Conservation (phyloP, 1,284 basidiomycete genomes). For the Bjerkandera adusta region DNA sequence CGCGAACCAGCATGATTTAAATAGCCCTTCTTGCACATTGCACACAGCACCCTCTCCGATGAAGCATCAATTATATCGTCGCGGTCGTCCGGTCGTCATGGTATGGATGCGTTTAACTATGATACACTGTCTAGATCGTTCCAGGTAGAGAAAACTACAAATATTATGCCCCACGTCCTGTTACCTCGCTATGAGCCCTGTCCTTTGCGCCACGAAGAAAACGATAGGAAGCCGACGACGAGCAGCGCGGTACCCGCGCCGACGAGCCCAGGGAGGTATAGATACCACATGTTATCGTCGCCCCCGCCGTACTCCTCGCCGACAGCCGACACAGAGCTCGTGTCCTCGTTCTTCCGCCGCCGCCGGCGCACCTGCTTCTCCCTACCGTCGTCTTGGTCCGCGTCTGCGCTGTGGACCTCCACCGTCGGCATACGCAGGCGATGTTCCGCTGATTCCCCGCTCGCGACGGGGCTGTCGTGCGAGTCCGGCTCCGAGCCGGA, state of each 20-base stretch:
- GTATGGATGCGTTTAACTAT: too few species aligned
- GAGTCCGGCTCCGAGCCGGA: slow-evolving; percentile 39
- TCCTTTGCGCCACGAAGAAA: slow-evolving; percentile 70
- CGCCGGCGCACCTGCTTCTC: slow-evolving; percentile 13
- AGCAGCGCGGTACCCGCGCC: slow-evolving; percentile 77
- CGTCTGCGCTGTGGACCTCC: slow-evolving; percentile 27
- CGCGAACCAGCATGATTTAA: too few species aligned
- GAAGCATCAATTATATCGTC: too few species aligned
- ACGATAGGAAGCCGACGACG: slow-evolving; percentile 72
- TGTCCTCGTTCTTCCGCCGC: slow-evolving; percentile 30
- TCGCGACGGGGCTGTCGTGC: slow-evolving; percentile 7
- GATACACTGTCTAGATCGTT: too few species aligned
- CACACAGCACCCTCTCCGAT: too few species aligned
- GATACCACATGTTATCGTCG: slow-evolving; percentile 70
- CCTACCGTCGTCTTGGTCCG: slow-evolving; percentile 19
- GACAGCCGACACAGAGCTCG: background rate
- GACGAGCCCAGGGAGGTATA: slow-evolving; percentile 71
- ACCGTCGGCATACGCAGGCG: slow-evolving; percentile 35
- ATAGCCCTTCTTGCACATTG: too few species aligned
- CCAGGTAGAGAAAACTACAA: too few species aligned
- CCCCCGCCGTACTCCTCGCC: slow-evolving; percentile 35
- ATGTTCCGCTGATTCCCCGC: slow-evolving; percentile 4
- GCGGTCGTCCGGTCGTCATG: too few species aligned
- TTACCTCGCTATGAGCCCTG: slow-evolving; percentile 31
- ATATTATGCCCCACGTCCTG: too few species aligned